These are phyloP conservation scores for Penicillium brevicompactum DNA, from an alignment of 2,329 filamentous ascomycete genomes.

Conservation along the genomic window DNA sequence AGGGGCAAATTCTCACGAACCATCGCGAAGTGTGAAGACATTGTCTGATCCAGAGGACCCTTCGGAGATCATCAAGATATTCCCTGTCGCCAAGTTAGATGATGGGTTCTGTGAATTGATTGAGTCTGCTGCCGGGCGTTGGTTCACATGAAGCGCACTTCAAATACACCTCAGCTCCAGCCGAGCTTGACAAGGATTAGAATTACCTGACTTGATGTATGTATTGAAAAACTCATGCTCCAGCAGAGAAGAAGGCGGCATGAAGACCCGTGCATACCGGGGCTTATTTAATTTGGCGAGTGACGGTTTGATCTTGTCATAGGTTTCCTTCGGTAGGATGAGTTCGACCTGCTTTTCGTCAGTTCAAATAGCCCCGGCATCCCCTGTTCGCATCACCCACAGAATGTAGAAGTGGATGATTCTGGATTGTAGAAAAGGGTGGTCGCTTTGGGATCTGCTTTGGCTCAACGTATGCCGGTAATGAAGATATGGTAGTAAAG, in stretches of 20 bases:
- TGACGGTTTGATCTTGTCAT: conserved; percentile 56
- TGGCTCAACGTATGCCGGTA: conserved; percentile 69
- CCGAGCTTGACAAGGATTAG: neutral
- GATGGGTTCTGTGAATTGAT: neutral
- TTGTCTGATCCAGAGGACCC: conserved; percentile 71
- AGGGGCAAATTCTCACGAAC: conserved; percentile 43
- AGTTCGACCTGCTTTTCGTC: conserved; percentile 59
- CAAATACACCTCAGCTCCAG: neutral
- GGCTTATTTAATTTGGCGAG: conserved; percentile 47
- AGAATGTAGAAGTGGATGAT: conserved; percentile 69
- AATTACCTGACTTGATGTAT: conserved; percentile 76
- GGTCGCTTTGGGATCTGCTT: conserved; percentile 73
- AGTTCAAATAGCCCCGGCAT: neutral
- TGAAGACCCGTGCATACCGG: conserved; percentile 68
- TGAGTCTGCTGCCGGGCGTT: neutral
- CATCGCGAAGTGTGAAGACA: conserved; percentile 70
- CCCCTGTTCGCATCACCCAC: conserved; percentile 40
- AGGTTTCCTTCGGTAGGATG: conserved; percentile 68
- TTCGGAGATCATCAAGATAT: conserved; percentile 81
- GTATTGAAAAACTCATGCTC: conserved; percentile 76
- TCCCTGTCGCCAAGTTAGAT: conserved; percentile 54
- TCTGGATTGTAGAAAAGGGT: conserved; percentile 71
- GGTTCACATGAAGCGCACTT: neutral
- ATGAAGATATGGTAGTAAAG: conserved; percentile 69
- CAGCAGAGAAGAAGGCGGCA: conserved; percentile 72